These are phyloP conservation scores for Prunus fruticosa DNA, from an alignment of 306 rosid species.

Conservation along the genomic window DNA sequence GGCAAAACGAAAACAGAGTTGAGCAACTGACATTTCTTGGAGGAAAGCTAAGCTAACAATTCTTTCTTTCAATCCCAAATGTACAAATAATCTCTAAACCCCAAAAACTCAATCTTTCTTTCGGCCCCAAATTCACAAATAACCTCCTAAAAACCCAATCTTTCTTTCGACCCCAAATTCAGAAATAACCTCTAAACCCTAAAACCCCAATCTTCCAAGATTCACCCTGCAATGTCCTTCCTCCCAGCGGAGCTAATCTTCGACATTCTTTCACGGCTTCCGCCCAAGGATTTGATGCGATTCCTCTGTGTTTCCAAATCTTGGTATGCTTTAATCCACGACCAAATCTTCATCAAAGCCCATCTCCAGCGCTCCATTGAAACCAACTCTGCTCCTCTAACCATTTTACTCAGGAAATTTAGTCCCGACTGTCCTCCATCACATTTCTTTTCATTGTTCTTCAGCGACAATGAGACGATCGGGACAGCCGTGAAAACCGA, in stretches of 20 bases:
- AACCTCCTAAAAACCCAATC: too few species aligned
- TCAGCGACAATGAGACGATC: background rate
- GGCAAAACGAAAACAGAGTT: too few species aligned
- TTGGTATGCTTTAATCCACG: background rate
- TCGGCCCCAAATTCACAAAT: too few species aligned
- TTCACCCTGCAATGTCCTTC: background rate
- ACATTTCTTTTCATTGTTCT: background rate
- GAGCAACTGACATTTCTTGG: too few species aligned
- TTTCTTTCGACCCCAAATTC: too few species aligned
- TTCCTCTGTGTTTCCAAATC: background rate
- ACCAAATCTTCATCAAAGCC: background rate
- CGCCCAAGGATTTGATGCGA: background rate
- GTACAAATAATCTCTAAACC: background rate
- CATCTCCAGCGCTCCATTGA: background rate
- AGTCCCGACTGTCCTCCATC: too few species aligned
- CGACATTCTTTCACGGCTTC: background rate
- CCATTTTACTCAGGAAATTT: background rate
- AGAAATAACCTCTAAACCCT: background rate
- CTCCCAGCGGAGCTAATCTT: background rate
- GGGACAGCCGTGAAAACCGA: background rate
- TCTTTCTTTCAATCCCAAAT: background rate
- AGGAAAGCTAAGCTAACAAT: too few species aligned
- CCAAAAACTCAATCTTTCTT: too few species aligned
- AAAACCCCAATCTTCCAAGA: background rate
- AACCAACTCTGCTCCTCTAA: background rate